Evolutionary conservation across 2,329 filamentous ascomycete species (phyloP), one percentile per base, ranked within the genome.

Genomic region (Exophiala xenobiotica): DNA sequence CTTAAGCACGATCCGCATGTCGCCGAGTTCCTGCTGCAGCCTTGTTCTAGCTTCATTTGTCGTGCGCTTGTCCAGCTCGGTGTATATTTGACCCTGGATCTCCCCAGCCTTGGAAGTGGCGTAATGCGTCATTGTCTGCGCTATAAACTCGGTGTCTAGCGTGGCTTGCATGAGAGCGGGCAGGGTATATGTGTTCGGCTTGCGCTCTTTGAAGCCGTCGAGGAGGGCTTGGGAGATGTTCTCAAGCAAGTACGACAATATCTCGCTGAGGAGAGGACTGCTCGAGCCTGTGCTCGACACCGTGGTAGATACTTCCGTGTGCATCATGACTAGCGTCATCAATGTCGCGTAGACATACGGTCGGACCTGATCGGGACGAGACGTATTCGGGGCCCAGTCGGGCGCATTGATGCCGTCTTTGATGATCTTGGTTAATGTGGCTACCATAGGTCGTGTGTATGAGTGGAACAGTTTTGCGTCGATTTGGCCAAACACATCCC

Each of bases 121-220:
- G 69, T 95, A 99, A 61, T 91, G 86, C 54, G 82, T 88, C 26
- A 99, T 79, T 4, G 92, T 96, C 74, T 99, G 93, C 1, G 91
- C 89, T 51, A 97, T 85, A 66, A 99, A 97, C 70, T 99, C 93
- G 1, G 96, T 91, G 65, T 99, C 93, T 1, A 99, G 81, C 0
- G 93, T 99, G 1, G 95, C 95, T 71, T 99, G 95, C 85, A 97
- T 95, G 44, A 99, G 80, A 5, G 88, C 86, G 4, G 86, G 78
- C 0, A 99, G 82, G 1, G 83, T 80, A 71, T 93, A 97, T 16
- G 76, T 76, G 42, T 59, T 60, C 6, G 58, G 53, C 3, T 77
- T 69, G 5, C 86, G 83, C 27, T 76, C 67, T 68, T 80, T 76
- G 76, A 97, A 96, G 0, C 89, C 85, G 22, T 86, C 80, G 12